Evolutionary conservation across 106 monocot species (phyloP), one percentile per base, ranked within the genome.

Genomic region (Dioscorea alata): DNA sequence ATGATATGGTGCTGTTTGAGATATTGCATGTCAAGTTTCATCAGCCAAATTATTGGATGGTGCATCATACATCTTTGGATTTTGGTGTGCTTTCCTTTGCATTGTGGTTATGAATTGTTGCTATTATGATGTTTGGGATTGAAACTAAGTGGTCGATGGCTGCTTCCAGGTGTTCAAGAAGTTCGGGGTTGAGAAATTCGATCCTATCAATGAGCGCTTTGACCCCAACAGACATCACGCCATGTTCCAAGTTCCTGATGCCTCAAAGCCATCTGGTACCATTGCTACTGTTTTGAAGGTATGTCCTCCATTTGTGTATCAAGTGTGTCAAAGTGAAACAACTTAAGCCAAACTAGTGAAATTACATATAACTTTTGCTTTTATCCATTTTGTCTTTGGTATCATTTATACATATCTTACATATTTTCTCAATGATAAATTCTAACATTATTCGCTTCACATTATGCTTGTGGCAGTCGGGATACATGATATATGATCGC

Each of bases 401-500:
- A 10, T 42, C 42, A 34, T 3, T 34, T 34, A 34, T 34, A 34
- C 34, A 34, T 34, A 34, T 34, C 53, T 18, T 53, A 2, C 53
- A 7, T 16, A 13, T 18, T 53, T 54, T 54, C 19, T 5, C 54
- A 15, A 54, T 15, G 7, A 18, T 14, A 54, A 18, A 54, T 13
- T 61, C 15, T n/a, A 61, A 61, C 12, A 3, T 10, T 20, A 25
- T 12, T 61, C 14, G 10, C 15, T 25, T 61, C 32, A 19, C 23
- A 61, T 23, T 14, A 12, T 23, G 0, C 3, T 50, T 14, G 17
- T 31, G 64, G 62, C 86, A 90, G 90, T 19, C 59, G 17, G 90
- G 90, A 4, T 90, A 90, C 69, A 78, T 81, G 86, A 63, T 90
- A 6, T 62, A 90, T 50, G 86, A 90, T 14, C 83, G 90, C 1